Base-by-base conservation (phyloP, 306 rosid genomes). In the Alnus rubra region DNA sequence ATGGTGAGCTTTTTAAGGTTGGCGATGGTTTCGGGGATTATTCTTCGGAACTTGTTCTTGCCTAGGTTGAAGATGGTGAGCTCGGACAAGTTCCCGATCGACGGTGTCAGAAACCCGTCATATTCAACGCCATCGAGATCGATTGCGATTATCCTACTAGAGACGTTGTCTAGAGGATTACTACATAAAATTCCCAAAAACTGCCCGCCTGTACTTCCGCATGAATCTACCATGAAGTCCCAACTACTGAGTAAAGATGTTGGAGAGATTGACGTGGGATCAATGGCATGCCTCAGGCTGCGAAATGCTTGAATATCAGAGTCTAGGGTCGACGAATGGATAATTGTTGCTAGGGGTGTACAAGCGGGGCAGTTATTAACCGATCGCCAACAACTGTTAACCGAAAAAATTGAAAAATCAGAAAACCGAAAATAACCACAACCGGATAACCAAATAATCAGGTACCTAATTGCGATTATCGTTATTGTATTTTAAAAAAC, bases 1-100 rank as follows among this genome's bases (percentile, higher is more conserved):
- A 82, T 89, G 1, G 73, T 82, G 56, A 89, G 87, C 78, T 84
- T 84, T 30, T 49, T 86, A 51, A 86, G 77, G 16, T 82, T 86
- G 50, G 73, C 50, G 53, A 86, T 71, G 69, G 82, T 35, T 35
- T 63, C 48, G 1, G 88, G 88, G 12, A 88, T 31, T 15, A 88
- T 88, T 50, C 93, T 89, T 74, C 90, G 52, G 3, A 90, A 82
- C 2, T 82, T 82, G 87, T 89, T 89, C 54, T 70, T 78, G 76
- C 76, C 37, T 2, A 86, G 81, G 23, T 81, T 80, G 64, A 90
- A 78, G 2, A 74, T 14, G 50, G 83, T 86, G 47, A 84, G 71
- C 53, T 89, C 86, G 0, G 86, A 74, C 12, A 88, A 71, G 74
- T 86, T 87, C 45, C 89, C 86, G 4, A 89, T 73, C 13, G 78